phyloP scores from a whole-genome alignment of 805 yeast species.

The Saccharomyces kudriavzevii region DNA sequence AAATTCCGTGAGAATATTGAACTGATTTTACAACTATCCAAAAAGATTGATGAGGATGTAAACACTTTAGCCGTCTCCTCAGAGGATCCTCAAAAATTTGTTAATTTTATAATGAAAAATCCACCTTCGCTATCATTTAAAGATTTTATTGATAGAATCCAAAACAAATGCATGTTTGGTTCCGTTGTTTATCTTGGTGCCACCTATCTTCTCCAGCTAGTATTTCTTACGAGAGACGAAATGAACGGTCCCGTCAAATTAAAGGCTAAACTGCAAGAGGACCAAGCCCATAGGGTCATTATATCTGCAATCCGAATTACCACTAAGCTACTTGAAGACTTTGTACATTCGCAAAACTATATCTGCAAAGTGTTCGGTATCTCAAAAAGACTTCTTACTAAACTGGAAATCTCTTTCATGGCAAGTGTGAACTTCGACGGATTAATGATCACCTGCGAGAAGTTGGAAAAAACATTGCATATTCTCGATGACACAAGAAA shows the following conservation, averaged over 20 bases:
- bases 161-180: conserved; percentile 25
- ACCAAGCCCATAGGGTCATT: conserved; percentile 37
- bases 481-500: conserved; percentile 7
- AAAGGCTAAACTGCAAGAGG: conserved; percentile 30
- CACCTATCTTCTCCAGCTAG: conserved; percentile 19
- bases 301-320: conserved; percentile 38
- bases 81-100: conserved; percentile 5
- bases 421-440: conserved; percentile 13
- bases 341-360: conserved; percentile 35
- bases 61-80: not conserved
- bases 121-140: conserved; percentile 20
- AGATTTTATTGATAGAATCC: conserved; percentile 22
- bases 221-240: conserved; percentile 15
- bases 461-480: conserved; percentile 7
- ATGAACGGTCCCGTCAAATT: conserved; percentile 7
- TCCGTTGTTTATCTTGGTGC: conserved; percentile 26
- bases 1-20: conserved; percentile 15
- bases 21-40: conserved; percentile 9
- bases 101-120: conserved; percentile 23
- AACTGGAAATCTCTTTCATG: conserved; percentile 13
- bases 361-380: conserved; percentile 41
- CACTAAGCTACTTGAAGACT: conserved; percentile 38
- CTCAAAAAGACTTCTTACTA: conserved; percentile 19
- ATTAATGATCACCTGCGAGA: conserved; percentile 11
- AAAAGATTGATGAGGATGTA: conserved; percentile 1